Evolutionary conservation across 257 asterid genomes (phyloP), one percentile per base, ranked within the genome.

Genomic region (Capsicum pubescens): DNA sequence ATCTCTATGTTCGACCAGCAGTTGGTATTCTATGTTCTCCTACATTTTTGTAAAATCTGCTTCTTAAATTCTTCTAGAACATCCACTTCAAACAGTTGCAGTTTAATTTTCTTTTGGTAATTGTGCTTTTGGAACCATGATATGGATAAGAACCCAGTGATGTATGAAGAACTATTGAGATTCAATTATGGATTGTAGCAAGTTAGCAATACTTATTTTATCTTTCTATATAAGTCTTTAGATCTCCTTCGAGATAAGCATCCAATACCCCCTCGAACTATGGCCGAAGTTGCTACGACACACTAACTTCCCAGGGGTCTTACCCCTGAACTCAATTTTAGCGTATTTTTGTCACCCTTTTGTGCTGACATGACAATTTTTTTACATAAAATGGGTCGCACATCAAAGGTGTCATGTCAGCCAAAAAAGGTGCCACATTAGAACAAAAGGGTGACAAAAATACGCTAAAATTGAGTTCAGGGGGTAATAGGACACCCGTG

Each of bases 121-220:
- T 74, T 21, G 21, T 74, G 60, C 81, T 74, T 74, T 74, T 74
- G 81, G 8, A 50, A 74, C 46, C 42, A 12, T 74, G 61, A 74
- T 14, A 50, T 21, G 61, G 21, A 50, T 50, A 50, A 50, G 7
- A 74, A 72, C 13, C 80, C 42, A 50, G 60, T 19, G 80, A 52
- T 72, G 19, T 19, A 48, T 74, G 61, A 50, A 26, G 14, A 52
- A 74, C 7, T 52, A 26, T 14, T 76, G 63, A 52, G 46, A 7
- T 21, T 76, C 19, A 52, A 12, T 12, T 21, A 76, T 76, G 48
- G 61, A 12, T 50, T 52, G 12, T 76, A 52, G 13, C 81, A 50
- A 42, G 44, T 50, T 52, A 52, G 21, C 81, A 50, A 14, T 63
- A 52, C 44, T 48, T 72, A 48, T 48, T 46, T 72, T 13, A 76